A percentile compares a stretch with the other conserved stretches of the same genome.
Evolutionary conservation across 371 early-diverging fungal genomes (phyloP).

Genomic region (Rhizopus stolonifer): DNA sequence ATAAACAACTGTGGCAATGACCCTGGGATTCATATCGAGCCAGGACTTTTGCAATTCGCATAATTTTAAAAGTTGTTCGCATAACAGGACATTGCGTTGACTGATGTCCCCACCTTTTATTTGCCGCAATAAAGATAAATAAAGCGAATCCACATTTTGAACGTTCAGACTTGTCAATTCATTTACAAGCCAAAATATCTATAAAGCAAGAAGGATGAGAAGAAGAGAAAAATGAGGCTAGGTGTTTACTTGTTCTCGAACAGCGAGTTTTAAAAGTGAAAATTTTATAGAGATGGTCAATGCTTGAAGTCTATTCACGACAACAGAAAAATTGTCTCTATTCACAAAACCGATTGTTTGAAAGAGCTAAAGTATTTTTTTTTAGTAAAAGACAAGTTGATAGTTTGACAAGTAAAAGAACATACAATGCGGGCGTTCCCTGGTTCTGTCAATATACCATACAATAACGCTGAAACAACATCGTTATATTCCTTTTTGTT

Average conservation of each 20-base stretch:
- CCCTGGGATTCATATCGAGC: constrained; percentile 48
- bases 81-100: constrained; percentile 47
- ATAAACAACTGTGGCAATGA: constrained; percentile 62
- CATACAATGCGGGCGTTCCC: constrained; percentile 41
- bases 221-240: neutral
- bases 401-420: neutral
- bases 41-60: constrained; percentile 48
- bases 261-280: constrained; percentile 35
- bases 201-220: neutral
- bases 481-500: constrained; percentile 60
- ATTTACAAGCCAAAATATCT: constrained; percentile 66
- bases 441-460: constrained; percentile 59
- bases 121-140: constrained; percentile 58
- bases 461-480: constrained; percentile 65
- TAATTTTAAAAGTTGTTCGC: constrained; percentile 53
- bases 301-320: constrained; percentile 51
- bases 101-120: constrained; percentile 65
- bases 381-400: constrained; percentile 3
- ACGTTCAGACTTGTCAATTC: constrained; percentile 56
- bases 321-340: constrained; percentile 61
- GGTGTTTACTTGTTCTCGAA: constrained; percentile 45
- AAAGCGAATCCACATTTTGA: constrained; percentile 56
- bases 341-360: constrained; percentile 62
- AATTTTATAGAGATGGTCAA: constrained; percentile 51
- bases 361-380: constrained; percentile 41